Percentiles rank a stretch among this genome's conserved stretches.
These are phyloP conservation scores for Lophiotrema nucula DNA, from an alignment of 495 filamentous ascomycete species.

Conservation along the genomic window DNA sequence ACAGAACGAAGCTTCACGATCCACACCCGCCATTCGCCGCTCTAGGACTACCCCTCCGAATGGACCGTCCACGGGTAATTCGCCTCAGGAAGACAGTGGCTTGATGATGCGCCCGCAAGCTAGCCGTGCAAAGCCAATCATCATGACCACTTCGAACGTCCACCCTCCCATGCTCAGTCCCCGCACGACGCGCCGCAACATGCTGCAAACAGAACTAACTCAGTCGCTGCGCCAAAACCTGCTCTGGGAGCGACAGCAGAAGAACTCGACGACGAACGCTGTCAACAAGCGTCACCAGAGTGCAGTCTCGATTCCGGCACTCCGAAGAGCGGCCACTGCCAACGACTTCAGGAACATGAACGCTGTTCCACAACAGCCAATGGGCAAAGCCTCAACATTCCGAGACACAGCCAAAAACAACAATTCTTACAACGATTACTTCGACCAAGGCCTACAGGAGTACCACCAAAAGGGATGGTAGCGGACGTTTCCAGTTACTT, in stretches of 20 bases:
- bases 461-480: constrained; percentile 74
- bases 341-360: constrained; percentile 82
- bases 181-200: constrained; percentile 89
- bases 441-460: constrained; percentile 63
- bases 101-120: constrained; percentile 70
- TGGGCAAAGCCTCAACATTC: constrained; percentile 8
- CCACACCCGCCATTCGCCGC: constrained; percentile 78
- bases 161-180: constrained; percentile 75
- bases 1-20: constrained; percentile 67
- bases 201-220: constrained; percentile 91
- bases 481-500: constrained; percentile 6
- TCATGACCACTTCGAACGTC: constrained; percentile 67
- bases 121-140: constrained; percentile 82
- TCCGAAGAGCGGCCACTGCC: constrained; percentile 55
- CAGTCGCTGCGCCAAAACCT: constrained; percentile 75
- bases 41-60: constrained; percentile 71
- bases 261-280: constrained; percentile 82
- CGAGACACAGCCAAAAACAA: constrained; percentile 46
- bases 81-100: constrained; percentile 68
- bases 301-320: constrained; percentile 21
- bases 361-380: constrained; percentile 59
- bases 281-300: constrained; percentile 82
- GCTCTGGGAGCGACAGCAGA: constrained; percentile 86
- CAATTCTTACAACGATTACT: constrained; percentile 65
- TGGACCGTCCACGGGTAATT: constrained; percentile 69